Evolutionary conservation across 1,284 basidiomycete species (phyloP).

Genomic region (Trametes hirsuta): DNA sequence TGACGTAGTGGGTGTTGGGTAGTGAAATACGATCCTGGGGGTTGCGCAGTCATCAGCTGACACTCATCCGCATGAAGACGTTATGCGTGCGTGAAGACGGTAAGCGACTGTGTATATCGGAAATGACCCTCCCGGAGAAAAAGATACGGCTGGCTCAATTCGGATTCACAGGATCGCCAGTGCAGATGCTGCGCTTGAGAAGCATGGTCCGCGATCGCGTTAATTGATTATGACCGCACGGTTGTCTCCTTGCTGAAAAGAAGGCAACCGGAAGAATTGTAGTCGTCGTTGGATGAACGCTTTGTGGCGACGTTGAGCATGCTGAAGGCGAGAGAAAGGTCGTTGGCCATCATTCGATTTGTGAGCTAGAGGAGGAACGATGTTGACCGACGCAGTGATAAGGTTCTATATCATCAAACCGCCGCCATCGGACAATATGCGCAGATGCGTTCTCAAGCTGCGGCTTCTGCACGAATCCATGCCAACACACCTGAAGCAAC

Average conservation of each 20-base stretch:
- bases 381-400: not conserved
- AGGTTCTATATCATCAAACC: constrained; percentile 3
- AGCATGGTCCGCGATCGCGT: not conserved
- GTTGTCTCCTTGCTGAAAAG: not conserved
- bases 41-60: too few species aligned
- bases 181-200: not conserved
- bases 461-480: constrained; percentile 1
- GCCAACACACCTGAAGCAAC: not conserved
- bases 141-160: not conserved
- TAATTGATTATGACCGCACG: not conserved
- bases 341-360: constrained; percentile 10
- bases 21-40: not conserved
- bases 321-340: not conserved
- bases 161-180: constrained; percentile 2
- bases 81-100: not conserved
- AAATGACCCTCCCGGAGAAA: too few species aligned
- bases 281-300: not conserved
- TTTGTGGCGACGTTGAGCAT: not conserved
- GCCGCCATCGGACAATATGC: not conserved
- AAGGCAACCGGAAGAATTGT: constrained; percentile 2
- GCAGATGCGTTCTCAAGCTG: not conserved
- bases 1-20: not conserved
- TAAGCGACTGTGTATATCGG: too few species aligned
- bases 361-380: not conserved
- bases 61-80: not conserved